phyloP scores from a whole-genome alignment of 306 rosid genomes.

The Cucurbita moschata region DNA sequence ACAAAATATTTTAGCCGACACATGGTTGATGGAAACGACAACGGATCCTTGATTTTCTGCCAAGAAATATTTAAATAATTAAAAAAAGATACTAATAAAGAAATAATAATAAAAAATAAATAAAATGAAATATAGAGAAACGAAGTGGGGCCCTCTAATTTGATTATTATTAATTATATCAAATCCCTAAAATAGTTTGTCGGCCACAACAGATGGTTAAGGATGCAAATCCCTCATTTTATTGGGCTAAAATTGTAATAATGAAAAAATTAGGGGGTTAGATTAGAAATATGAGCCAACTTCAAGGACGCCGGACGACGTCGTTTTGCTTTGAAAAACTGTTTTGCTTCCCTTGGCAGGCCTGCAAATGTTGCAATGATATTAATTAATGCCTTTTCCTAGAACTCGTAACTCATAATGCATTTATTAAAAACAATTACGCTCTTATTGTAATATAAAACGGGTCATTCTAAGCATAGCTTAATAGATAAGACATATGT shows the following conservation, averaged over 20 bases:
- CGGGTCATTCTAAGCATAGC: too few species aligned
- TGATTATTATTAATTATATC: neutral
- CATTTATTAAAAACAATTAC: too few species aligned
- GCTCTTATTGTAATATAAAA: too few species aligned
- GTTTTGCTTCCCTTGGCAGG: neutral
- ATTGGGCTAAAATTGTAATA: neutral
- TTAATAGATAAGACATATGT: too few species aligned
- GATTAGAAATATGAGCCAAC: neutral
- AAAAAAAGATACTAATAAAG: neutral
- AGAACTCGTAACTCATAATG: neutral
- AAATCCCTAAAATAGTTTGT: neutral
- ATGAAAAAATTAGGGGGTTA: neutral
- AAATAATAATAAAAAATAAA: neutral
- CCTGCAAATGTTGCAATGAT: neutral
- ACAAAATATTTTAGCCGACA: neutral
- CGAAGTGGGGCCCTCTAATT: neutral
- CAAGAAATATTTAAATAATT: neutral
- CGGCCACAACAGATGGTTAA: neutral
- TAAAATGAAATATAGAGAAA: too few species aligned
- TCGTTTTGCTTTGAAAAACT: conserved; percentile 38
- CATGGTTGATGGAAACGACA: neutral
- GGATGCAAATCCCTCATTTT: neutral
- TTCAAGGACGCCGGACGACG: conserved; percentile 21
- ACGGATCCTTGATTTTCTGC: neutral
- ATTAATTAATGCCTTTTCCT: neutral